These are phyloP conservation scores for Nemania bipapillata DNA, from an alignment of 2,329 filamentous ascomycete species.

Conservation along the genomic window DNA sequence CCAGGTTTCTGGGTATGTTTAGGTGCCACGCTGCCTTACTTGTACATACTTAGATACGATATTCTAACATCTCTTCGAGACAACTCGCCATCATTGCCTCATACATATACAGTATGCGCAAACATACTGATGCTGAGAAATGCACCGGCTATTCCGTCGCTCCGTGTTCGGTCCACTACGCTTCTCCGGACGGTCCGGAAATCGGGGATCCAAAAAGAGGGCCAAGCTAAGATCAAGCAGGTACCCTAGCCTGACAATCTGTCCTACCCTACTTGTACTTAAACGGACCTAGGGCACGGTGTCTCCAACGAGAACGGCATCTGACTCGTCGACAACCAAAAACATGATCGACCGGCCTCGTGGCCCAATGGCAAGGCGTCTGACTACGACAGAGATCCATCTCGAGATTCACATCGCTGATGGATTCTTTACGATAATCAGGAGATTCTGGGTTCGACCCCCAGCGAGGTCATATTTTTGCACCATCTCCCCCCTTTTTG, in stretches of 20 bases:
- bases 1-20: neutral
- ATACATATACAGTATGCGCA: too few relatives aligned
- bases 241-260: neutral
- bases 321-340: neutral
- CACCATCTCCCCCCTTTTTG: neutral
- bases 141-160: neutral
- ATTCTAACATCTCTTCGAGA: neutral
- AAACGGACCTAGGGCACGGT: neutral
- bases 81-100: neutral
- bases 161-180: neutral
- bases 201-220: slow-evolving; percentile 1
- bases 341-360: slow-evolving; percentile 20
- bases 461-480: slow-evolving; percentile 37
- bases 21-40: neutral
- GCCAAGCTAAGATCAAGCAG: slow-evolving; percentile 45
- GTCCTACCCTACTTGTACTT: neutral
- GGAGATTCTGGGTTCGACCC: slow-evolving; percentile 42
- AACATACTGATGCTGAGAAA: too few relatives aligned
- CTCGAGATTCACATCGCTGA: too few relatives aligned
- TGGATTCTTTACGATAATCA: slow-evolving; percentile 24
- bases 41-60: neutral
- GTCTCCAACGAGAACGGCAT: neutral
- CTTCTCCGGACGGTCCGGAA: neutral
- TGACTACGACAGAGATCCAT: slow-evolving; percentile 54
- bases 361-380: slow-evolving; percentile 59